These are phyloP conservation scores for Colletotrichum chrysophilum DNA, from an alignment of 2,329 filamentous ascomycete species.

Conservation along the genomic window DNA sequence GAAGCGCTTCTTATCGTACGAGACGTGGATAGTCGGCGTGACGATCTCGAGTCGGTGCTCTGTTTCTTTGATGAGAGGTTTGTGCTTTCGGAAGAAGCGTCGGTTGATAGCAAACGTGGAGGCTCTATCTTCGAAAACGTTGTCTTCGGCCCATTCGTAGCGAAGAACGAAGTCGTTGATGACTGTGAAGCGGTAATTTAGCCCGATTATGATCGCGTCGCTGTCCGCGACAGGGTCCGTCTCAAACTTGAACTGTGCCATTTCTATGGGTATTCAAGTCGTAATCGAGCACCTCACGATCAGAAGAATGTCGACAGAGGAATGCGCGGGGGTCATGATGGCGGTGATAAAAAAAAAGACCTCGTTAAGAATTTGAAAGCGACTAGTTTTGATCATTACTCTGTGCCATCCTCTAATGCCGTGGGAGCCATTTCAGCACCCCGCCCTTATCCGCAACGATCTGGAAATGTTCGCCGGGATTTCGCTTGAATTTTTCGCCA, in stretches of 20 bases:
- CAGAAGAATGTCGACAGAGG: fast-evolving
- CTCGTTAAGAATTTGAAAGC: not conserved
- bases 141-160: not conserved
- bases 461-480: not conserved
- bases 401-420: not conserved
- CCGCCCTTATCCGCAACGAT: not conserved
- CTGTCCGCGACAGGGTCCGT: not conserved
- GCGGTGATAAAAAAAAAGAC: not conserved
- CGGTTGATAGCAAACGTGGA: not conserved
- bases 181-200: not conserved
- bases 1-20: not conserved
- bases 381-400: not conserved
- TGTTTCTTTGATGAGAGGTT: not conserved
- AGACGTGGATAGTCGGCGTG: not conserved
- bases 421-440: not conserved
- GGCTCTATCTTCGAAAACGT: not conserved
- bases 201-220: not conserved
- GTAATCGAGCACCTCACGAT: not conserved
- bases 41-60: not conserved
- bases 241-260: not conserved
- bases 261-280: not conserved
- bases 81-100: not conserved
- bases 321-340: fast-evolving
- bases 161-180: not conserved
- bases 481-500: not conserved